These are phyloP conservation scores for Venturiaceae sp. DNA, from an alignment of 2,329 filamentous ascomycete genomes.

Conservation along the genomic window DNA sequence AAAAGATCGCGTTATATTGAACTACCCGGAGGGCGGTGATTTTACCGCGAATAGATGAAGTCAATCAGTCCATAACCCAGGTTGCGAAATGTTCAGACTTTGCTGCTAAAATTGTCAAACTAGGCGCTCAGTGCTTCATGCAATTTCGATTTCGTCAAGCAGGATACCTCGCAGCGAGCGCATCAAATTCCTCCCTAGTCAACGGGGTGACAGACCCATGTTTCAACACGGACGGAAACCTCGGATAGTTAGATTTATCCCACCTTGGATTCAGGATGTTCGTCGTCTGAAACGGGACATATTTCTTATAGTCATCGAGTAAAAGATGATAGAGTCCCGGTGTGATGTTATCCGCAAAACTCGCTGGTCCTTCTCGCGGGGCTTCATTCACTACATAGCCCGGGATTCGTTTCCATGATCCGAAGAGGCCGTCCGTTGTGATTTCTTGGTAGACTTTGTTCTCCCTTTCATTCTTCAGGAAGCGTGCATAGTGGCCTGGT, in stretches of 20 bases:
- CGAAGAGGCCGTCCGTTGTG: neutral
- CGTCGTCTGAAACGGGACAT: neutral
- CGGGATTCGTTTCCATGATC: neutral
- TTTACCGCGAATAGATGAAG: too few species aligned
- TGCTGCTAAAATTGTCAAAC: too few species aligned
- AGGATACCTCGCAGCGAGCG: neutral
- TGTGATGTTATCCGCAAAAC: neutral
- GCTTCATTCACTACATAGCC: neutral
- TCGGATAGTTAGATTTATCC: neutral
- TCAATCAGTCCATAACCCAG: too few species aligned
- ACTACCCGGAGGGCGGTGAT: too few species aligned
- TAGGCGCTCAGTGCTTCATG: too few species aligned
- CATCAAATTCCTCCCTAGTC: slow-evolving; percentile 1
- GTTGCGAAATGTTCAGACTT: too few species aligned
- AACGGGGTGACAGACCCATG: slow-evolving; percentile 5
- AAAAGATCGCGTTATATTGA: neutral
- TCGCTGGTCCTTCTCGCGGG: neutral
- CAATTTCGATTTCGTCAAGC: too few species aligned
- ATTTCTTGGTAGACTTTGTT: slow-evolving; percentile 5
- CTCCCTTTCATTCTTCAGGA: slow-evolving; percentile 1
- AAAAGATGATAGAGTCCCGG: slow-evolving; percentile 6
- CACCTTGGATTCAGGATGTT: neutral
- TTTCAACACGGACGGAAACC: slow-evolving; percentile 3
- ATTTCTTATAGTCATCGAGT: slow-evolving; percentile 3
- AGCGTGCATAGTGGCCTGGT: slow-evolving; percentile 5